A percentile compares a stretch with the other conserved stretches of the same genome.
Evolutionary conservation across 352 stramenopile species (phyloP).

Genomic region (Phytophthora nicotianae): DNA sequence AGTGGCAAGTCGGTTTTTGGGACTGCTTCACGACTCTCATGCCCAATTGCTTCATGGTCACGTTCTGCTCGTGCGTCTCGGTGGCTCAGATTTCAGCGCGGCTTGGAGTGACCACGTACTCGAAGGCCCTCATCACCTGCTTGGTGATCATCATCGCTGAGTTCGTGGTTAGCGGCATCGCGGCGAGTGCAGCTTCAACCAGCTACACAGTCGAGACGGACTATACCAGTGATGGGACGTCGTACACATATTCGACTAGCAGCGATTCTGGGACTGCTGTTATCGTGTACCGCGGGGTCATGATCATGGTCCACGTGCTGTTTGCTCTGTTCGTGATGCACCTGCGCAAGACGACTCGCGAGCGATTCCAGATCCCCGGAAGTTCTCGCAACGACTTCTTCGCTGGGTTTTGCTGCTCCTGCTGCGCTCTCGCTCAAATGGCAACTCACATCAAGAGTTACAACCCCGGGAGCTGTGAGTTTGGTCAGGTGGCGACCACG

Average conservation of each 20-base stretch:
- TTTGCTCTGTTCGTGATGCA: constrained; percentile 30
- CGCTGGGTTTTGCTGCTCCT: constrained; percentile 46
- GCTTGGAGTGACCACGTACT: constrained; percentile 42
- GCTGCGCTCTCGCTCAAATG: constrained; percentile 55
- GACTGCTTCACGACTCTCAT: constrained; percentile 48
- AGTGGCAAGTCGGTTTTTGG: constrained; percentile 40
- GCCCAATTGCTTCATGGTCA: constrained; percentile 62
- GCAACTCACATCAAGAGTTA: constrained; percentile 67
- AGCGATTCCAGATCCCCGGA: constrained; percentile 49
- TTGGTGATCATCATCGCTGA: constrained; percentile 26
- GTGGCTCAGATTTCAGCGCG: constrained; percentile 51
- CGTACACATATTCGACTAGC: constrained; percentile 27
- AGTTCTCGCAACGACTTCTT: constrained; percentile 37
- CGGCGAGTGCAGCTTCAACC: constrained; percentile 8
- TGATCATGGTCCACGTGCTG: constrained; percentile 22
- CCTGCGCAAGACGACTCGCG: constrained; percentile 40
- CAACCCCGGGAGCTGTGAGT: constrained; percentile 45
- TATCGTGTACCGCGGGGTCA: constrained; percentile 22
- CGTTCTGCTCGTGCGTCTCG: constrained; percentile 56
- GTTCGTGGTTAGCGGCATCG: constrained; percentile 23
- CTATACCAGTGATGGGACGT: constrained; percentile 11
- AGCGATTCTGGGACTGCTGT: constrained; percentile 9
- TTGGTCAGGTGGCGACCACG: constrained; percentile 30
- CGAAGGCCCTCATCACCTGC: constrained; percentile 30
- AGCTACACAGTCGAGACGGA: constrained; percentile 26